Conservation (phyloP, 768 basidiomycete genomes). For the Kwoniella heveanensis region DNA sequence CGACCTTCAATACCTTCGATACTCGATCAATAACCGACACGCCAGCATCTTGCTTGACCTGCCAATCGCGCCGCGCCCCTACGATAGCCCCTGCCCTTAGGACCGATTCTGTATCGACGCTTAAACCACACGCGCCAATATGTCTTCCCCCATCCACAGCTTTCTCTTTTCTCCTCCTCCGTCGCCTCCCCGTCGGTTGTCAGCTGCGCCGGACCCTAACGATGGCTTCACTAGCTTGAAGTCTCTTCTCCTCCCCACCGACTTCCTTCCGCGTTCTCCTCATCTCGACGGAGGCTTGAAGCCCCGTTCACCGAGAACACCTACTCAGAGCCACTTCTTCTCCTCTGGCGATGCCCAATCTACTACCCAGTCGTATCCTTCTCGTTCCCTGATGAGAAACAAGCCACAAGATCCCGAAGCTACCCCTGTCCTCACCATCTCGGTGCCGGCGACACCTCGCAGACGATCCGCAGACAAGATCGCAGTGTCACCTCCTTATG, state of each 20-base stretch:
- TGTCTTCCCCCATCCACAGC: constrained; percentile 49
- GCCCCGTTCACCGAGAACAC: constrained; percentile 35
- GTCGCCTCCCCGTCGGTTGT: constrained; percentile 24
- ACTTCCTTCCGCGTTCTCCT: constrained; percentile 25
- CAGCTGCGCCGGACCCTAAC: constrained; percentile 11
- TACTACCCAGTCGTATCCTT: constrained; percentile 19
- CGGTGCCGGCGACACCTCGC: constrained; percentile 20
- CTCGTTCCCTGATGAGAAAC: neutral
- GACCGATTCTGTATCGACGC: too few species aligned
- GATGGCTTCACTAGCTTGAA: constrained; percentile 29
- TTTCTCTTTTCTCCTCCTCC: constrained; percentile 49
- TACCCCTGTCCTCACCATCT: constrained; percentile 17
- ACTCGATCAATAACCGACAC: neutral
- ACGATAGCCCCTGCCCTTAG: too few species aligned
- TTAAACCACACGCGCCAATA: constrained; percentile 11
- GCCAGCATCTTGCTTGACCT: neutral
- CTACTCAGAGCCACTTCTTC: constrained; percentile 34
- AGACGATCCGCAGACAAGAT: constrained; percentile 17
- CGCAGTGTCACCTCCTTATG: constrained; percentile 16
- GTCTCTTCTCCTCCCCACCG: constrained; percentile 24
- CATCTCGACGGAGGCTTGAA: constrained; percentile 28
- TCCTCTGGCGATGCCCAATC: too few species aligned
- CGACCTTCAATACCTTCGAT: neutral
- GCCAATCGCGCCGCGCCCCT: neutral
- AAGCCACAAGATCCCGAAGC: constrained; percentile 11